These are phyloP conservation scores for Neckera pumila DNA, from an alignment of 225 moss, liverwort and hornwort genomes.

Conservation along the genomic window DNA sequence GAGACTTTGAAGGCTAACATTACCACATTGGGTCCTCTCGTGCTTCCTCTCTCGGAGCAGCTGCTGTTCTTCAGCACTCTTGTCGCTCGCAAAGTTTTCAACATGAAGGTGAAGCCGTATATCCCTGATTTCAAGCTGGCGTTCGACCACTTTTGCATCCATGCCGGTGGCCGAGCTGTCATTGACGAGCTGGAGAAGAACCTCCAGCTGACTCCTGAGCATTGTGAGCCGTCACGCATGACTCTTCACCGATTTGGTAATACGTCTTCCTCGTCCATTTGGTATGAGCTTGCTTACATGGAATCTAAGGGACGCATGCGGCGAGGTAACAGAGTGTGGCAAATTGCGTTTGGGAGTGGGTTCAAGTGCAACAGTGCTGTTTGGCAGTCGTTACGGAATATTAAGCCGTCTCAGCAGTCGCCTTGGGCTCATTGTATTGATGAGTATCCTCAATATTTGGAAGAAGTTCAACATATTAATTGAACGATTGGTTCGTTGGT, in stretches of 20 bases:
- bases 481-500: background rate
- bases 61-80: constrained; percentile 35
- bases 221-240: constrained; percentile 42
- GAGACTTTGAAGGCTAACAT: constrained; percentile 41
- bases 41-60: constrained; percentile 45
- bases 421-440: constrained; percentile 43
- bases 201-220: constrained; percentile 30
- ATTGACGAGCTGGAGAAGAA: constrained; percentile 55
- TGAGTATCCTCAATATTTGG: constrained; percentile 34
- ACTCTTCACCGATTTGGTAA: constrained; percentile 43
- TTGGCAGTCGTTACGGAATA: constrained; percentile 28
- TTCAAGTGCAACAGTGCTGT: constrained; percentile 55
- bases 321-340: constrained; percentile 34
- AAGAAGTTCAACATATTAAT: constrained; percentile 23
- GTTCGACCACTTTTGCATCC: constrained; percentile 43
- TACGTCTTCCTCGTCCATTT: constrained; percentile 37
- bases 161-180: constrained; percentile 37
- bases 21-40: constrained; percentile 34
- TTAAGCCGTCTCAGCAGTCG: constrained; percentile 24
- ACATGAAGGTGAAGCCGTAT: constrained; percentile 41
- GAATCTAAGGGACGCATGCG: constrained; percentile 42
- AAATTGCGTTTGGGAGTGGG: constrained; percentile 43
- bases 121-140: constrained; percentile 46
- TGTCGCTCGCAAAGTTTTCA: constrained; percentile 28
- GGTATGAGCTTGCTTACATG: constrained; percentile 44